These are phyloP conservation scores for Ceratobasidium sp. DNA, from an alignment of 1,284 basidiomycete genomes.

Conservation along the genomic window DNA sequence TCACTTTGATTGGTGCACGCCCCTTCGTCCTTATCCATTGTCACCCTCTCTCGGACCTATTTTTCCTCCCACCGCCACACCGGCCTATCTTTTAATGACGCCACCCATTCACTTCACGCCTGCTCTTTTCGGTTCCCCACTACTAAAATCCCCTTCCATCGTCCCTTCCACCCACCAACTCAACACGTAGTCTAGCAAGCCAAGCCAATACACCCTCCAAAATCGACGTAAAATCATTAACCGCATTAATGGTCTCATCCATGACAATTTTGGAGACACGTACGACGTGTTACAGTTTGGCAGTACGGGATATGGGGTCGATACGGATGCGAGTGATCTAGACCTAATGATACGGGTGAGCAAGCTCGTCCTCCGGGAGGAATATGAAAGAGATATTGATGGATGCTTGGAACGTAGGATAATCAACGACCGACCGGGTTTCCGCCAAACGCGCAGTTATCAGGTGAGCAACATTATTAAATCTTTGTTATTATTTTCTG, in stretches of 20 bases:
- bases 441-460: constrained; percentile 54
- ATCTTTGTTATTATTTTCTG: not conserved
- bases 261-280: constrained; percentile 55
- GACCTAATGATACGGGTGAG: constrained; percentile 67
- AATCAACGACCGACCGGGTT: constrained; percentile 58
- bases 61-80: not conserved
- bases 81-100: not conserved
- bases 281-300: constrained; percentile 64
- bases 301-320: constrained; percentile 65
- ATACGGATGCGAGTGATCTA: constrained; percentile 61
- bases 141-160: too few relatives aligned
- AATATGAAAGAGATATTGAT: not conserved
- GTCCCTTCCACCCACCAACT: not conserved
- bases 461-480: constrained; percentile 55
- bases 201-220: constrained; percentile 40
- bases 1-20: too few relatives aligned
- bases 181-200: constrained; percentile 41
- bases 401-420: constrained; percentile 57
- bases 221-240: constrained; percentile 49
- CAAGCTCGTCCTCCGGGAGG: constrained; percentile 14
- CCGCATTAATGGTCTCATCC: constrained; percentile 53
- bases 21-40: too few relatives aligned
- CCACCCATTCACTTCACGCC: too few relatives aligned
- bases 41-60: too few relatives aligned
- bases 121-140: too few relatives aligned